Evolutionary conservation across 371 early-diverging fungal species (phyloP).

Genomic region (Syncephalis plumigaleata): DNA sequence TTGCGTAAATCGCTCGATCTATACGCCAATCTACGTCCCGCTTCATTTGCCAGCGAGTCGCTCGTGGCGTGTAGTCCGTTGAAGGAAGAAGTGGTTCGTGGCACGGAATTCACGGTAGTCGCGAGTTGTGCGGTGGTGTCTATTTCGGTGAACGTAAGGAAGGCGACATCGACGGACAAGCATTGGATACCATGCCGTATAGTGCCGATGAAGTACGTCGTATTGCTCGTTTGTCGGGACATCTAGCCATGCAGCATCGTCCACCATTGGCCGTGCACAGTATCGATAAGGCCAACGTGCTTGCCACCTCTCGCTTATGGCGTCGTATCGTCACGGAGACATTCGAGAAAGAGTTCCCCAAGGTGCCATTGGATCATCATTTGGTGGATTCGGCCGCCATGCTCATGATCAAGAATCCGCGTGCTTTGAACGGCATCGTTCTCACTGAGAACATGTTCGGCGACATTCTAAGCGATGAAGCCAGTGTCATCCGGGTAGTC

Average conservation of each 20-base stretch:
- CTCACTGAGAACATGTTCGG: constrained; percentile 98
- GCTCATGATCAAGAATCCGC: constrained; percentile 86
- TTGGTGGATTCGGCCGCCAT: constrained; percentile 94
- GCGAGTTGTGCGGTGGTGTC: constrained; percentile 92
- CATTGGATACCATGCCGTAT: constrained; percentile 85
- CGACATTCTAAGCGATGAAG: constrained; percentile 91
- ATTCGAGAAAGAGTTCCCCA: constrained; percentile 71
- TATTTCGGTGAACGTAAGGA: constrained; percentile 92
- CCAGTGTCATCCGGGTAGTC: constrained; percentile 86
- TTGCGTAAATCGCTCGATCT: constrained; percentile 79
- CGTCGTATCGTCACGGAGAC: constrained; percentile 78
- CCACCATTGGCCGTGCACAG: constrained; percentile 80
- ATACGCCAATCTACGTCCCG: constrained; percentile 91
- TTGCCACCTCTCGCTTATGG: constrained; percentile 94
- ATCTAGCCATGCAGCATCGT: constrained; percentile 51
- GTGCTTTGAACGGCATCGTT: constrained; percentile 79
- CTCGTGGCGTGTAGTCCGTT: constrained; percentile 70
- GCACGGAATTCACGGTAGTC: constrained; percentile 80
- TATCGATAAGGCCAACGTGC: constrained; percentile 95
- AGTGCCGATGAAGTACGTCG: constrained; percentile 76
- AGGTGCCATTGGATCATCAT: constrained; percentile 63
- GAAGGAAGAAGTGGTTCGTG: constrained; percentile 75
- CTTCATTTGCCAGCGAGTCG: constrained; percentile 76
- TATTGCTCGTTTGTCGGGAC: constrained; percentile 81
- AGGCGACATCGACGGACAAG: constrained; percentile 60